Conservation (phyloP, 2,329 filamentous ascomycete species). For the Penicillium sp. region DNA sequence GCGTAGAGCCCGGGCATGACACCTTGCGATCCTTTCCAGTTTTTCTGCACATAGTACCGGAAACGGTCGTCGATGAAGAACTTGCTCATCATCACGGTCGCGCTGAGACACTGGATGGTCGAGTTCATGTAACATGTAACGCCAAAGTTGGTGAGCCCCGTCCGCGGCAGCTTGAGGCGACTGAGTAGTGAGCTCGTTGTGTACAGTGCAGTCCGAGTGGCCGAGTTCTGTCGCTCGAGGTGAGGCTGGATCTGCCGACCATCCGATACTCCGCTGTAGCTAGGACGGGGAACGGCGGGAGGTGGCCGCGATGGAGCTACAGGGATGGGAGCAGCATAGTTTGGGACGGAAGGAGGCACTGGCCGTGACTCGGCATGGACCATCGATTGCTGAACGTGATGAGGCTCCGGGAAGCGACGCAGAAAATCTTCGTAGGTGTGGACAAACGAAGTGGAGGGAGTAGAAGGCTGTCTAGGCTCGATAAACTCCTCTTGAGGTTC, state of each 20-base stretch:
- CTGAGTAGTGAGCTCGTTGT: conserved; percentile 42
- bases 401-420: conserved; percentile 71
- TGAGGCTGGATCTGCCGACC: conserved; percentile 48
- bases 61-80: conserved; percentile 65
- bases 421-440: conserved; percentile 80
- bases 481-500: conserved; percentile 45
- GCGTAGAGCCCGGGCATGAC: conserved; percentile 61
- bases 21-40: conserved; percentile 65
- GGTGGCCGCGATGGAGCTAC: conserved; percentile 62
- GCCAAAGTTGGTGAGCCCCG: conserved; percentile 75
- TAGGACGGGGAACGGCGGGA: conserved; percentile 65
- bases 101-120: conserved; percentile 78
- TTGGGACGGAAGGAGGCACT: conserved; percentile 31
- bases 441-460: too few species aligned
- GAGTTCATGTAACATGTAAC: conserved; percentile 92
- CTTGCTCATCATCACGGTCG: conserved; percentile 61
- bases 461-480: conserved; percentile 31
- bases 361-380: conserved; percentile 39
- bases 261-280: conserved; percentile 77
- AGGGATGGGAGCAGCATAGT: conserved; percentile 51
- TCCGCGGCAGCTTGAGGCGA: conserved; percentile 55
- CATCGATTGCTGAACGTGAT: conserved; percentile 59
- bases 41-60: conserved; percentile 58
- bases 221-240: conserved; percentile 46
- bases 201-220: conserved; percentile 45